Evolutionary conservation across 257 asterid species (phyloP).

Genomic region (Nicotiana knightiana): DNA sequence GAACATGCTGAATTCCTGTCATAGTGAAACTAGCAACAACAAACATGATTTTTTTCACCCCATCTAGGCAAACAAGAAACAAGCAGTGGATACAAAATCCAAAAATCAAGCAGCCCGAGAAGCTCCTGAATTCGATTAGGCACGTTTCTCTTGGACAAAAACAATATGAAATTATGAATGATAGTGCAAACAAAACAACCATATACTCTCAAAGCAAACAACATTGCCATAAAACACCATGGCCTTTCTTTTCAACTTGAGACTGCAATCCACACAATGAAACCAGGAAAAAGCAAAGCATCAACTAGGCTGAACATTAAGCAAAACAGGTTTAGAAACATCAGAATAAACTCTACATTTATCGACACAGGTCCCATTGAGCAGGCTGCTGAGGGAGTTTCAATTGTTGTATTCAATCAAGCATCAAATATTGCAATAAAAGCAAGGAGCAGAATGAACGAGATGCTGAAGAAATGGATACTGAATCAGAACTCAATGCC

Average conservation of each 20-base stretch:
- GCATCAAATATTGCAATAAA: conserved; percentile 51
- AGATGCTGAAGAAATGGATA: not conserved
- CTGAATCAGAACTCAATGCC: not conserved
- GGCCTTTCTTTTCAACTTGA: conserved; percentile 34
- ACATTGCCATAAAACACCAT: conserved; percentile 19
- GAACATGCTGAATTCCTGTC: conserved; percentile 7
- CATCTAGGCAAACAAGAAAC: conserved; percentile 13
- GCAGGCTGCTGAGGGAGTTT: conserved; percentile 68
- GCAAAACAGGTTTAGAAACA: not conserved
- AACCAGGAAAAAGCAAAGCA: too few relatives aligned
- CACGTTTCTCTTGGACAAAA: not conserved
- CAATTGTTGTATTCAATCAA: conserved; percentile 70
- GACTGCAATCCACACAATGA: too few relatives aligned
- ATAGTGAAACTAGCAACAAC: conserved; percentile 13
- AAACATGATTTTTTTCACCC: conserved; percentile 10
- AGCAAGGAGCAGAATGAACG: conserved; percentile 21
- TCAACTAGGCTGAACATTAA: too few relatives aligned
- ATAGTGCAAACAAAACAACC: conserved; percentile 6
- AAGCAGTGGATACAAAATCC: conserved; percentile 14
- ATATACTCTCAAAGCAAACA: conserved; percentile 21
- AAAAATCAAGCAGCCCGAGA: not conserved
- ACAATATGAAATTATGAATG: not conserved
- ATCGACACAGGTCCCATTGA: conserved; percentile 46
- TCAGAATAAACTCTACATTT: not conserved
- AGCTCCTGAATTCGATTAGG: not conserved